Evolutionary conservation across 306 rosid genomes (phyloP).

Genomic region (Boehmeria nivea): DNA sequence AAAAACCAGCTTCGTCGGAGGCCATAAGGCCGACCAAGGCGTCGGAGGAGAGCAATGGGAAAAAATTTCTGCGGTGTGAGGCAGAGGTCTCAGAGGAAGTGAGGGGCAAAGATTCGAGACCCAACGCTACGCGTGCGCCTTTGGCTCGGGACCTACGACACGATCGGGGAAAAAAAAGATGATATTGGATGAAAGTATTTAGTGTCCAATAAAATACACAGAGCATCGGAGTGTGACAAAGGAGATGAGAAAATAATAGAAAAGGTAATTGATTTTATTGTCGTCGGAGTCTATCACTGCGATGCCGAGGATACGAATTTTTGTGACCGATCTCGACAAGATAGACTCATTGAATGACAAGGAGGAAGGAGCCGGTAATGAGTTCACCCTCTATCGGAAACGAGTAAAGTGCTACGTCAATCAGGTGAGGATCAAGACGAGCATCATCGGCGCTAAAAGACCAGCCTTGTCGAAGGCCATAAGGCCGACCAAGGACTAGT

Average conservation of each 20-base stretch:
- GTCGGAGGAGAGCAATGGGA: conserved; percentile 9
- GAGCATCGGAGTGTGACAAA: conserved; percentile 55
- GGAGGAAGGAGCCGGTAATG: no score
- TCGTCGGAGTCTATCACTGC: not conserved
- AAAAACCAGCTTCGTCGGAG: conserved; percentile 16
- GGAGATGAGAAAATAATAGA: conserved; percentile 21
- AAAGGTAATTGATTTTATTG: conserved; percentile 1
- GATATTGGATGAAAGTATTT: conserved; percentile 47
- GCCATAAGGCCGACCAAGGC: not conserved
- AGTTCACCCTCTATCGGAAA: no score
- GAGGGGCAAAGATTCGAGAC: conserved; percentile 99
- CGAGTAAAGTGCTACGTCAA: no score
- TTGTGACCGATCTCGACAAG: no score
- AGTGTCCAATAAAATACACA: conserved; percentile 65
- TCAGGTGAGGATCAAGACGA: no score
- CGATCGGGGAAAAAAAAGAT: no score
- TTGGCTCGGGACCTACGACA: conserved; percentile 85
- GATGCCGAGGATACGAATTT: conserved; percentile 28
- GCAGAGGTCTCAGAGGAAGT: conserved; percentile 91
- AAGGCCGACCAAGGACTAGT: no score
- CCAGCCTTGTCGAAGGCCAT: no score
- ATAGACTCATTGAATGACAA: no score
- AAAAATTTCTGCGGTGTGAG: conserved; percentile 86
- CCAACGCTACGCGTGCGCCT: conserved; percentile 59
- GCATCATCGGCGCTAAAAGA: no score